Conservation (phyloP, 1,139 yeast genomes). For the Blastobotrys indianensis region DNA sequence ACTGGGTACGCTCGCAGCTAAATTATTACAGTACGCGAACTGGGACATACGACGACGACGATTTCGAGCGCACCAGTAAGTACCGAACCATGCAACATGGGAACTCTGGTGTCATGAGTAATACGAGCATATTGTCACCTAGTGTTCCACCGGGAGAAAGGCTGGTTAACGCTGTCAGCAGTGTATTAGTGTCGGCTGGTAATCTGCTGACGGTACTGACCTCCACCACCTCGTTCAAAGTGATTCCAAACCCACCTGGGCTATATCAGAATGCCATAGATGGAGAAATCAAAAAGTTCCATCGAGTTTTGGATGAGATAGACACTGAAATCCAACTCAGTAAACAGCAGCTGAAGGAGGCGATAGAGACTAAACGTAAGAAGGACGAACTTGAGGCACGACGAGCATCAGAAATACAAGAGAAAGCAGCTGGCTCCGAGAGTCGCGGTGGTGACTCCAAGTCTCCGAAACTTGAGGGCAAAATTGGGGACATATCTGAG, state of each 20-base stretch:
- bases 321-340: slow-evolving; percentile 24
- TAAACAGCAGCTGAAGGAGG: slow-evolving; percentile 13
- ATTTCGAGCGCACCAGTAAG: too few relatives aligned
- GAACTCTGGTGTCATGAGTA: background rate
- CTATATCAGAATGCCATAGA: slow-evolving; percentile 23
- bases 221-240: slow-evolving; percentile 19
- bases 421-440: background rate
- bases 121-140: too few relatives aligned
- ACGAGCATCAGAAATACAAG: background rate
- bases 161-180: background rate
- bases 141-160: slow-evolving; percentile 3
- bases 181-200: slow-evolving; percentile 24
- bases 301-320: slow-evolving; percentile 22
- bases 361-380: slow-evolving; percentile 10
- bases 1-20: too few relatives aligned
- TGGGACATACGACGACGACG: too few relatives aligned
- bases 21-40: too few relatives aligned
- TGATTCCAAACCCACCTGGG: slow-evolving; percentile 26
- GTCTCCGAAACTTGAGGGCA: too few relatives aligned
- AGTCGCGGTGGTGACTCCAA: too few relatives aligned
- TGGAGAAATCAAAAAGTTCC: slow-evolving; percentile 20
- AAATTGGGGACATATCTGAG: background rate
- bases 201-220: slow-evolving; percentile 22
- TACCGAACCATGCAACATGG: background rate
- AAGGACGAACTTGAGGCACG: background rate